Conservation (phyloP, 768 basidiomycete genomes). For the Rhizopogon salebrosus region DNA sequence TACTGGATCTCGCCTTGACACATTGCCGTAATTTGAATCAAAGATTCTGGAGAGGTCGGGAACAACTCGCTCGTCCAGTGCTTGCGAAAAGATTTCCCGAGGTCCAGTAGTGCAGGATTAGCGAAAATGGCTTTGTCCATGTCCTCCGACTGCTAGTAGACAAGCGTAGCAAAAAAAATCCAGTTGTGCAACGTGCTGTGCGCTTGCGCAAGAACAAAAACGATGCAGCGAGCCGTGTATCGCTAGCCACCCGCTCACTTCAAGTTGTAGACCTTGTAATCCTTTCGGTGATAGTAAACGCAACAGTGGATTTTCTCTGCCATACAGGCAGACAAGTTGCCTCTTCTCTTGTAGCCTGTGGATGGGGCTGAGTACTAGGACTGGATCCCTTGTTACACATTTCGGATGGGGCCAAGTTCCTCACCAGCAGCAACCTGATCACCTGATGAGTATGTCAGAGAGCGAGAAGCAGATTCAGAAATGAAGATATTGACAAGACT, state of each 20-base stretch:
- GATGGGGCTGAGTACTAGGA: no score
- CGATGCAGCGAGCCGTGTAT: background rate
- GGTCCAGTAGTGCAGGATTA: background rate
- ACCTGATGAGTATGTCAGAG: no score
- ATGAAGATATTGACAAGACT: no score
- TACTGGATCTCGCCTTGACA: no score
- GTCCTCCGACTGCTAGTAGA: background rate
- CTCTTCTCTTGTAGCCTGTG: no score
- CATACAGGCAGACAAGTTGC: background rate
- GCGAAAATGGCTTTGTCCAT: background rate
- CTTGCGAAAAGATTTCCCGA: no score
- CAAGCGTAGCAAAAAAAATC: no score
- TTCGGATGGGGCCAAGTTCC: background rate
- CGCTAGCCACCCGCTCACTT: background rate
- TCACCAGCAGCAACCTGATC: no score
- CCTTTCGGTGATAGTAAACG: background rate
- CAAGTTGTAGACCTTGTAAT: background rate
- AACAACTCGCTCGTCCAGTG: no score
- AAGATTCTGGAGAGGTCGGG: background rate
- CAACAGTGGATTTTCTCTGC: background rate
- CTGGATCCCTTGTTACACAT: background rate
- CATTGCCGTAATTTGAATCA: background rate
- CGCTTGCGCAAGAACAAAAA: no score
- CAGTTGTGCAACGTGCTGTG: no score
- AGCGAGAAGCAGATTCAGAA: no score